These are phyloP conservation scores for Candida hungchunana DNA, from an alignment of 805 yeast genomes.

Conservation along the genomic window DNA sequence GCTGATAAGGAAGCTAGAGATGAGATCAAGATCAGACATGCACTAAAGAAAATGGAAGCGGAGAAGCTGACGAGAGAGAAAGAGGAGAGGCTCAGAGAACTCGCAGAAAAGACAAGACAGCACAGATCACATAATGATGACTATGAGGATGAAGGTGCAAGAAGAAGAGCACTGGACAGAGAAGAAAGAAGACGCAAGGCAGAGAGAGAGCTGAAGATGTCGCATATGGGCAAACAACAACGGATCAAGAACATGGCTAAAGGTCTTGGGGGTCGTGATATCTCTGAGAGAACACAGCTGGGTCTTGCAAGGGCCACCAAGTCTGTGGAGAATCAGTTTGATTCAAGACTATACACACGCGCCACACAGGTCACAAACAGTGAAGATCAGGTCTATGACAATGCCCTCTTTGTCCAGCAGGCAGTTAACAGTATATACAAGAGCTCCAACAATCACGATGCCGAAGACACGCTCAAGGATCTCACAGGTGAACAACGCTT, in stretches of 20 bases:
- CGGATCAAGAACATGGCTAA: conserved; percentile 39
- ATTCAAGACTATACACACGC: conserved; percentile 51
- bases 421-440: conserved; percentile 48
- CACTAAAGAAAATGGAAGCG: conserved; percentile 43
- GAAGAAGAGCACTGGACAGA: conserved; percentile 36
- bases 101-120: conserved; percentile 37
- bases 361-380: conserved; percentile 36
- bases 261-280: conserved; percentile 43
- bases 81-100: conserved; percentile 45
- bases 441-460: conserved; percentile 27
- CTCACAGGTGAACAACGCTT: conserved; percentile 19
- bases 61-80: conserved; percentile 45
- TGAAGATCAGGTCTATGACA: conserved; percentile 53
- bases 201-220: conserved; percentile 41
- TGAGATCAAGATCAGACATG: conserved; percentile 48
- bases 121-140: neutral
- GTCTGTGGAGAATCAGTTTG: conserved; percentile 44
- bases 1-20: conserved; percentile 63
- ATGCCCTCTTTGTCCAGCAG: conserved; percentile 53
- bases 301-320: conserved; percentile 42
- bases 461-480: conserved; percentile 17
- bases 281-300: conserved; percentile 51
- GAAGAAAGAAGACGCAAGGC: conserved; percentile 43
- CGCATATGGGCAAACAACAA: conserved; percentile 42
- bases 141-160: conserved; percentile 22